Evolutionary conservation across 2,329 filamentous ascomycete species (phyloP).

Genomic region (Clathrospora elynae): DNA sequence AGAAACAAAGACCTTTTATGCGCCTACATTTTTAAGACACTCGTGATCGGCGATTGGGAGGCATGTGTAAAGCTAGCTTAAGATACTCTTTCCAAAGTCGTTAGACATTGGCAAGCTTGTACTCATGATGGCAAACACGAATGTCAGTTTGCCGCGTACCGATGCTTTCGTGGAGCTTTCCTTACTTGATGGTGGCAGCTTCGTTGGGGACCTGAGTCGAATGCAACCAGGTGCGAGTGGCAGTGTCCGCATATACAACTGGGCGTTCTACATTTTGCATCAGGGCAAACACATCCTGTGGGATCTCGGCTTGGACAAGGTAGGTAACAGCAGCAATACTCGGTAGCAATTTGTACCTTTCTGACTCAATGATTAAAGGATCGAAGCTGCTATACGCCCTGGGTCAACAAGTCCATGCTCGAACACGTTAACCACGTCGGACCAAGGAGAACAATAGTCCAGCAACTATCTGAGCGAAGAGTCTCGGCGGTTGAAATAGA

Average conservation of each 20-base stretch:
- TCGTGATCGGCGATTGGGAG: constrained; percentile 1
- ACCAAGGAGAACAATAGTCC: constrained; percentile 33
- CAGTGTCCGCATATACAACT: constrained; percentile 45
- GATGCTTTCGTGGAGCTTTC: constrained; percentile 31
- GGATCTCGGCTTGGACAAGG: constrained; percentile 42
- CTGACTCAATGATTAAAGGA: constrained; percentile 25
- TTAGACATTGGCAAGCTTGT: neutral
- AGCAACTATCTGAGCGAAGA: constrained; percentile 34
- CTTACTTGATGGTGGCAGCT: constrained; percentile 43
- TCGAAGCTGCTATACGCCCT: constrained; percentile 39
- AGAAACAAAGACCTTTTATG: neutral
- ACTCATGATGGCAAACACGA: neutral
- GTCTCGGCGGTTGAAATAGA: constrained; percentile 28
- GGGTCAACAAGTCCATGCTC: constrained; percentile 42
- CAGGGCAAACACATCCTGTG: constrained; percentile 35
- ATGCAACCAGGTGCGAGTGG: constrained; percentile 36
- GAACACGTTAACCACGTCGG: constrained; percentile 34
- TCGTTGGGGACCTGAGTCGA: constrained; percentile 34
- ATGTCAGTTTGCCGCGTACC: constrained; percentile 16
- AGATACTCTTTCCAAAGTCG: too few species aligned
- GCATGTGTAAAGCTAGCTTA: neutral
- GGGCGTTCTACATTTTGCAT: constrained; percentile 41
- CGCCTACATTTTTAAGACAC: too few species aligned
- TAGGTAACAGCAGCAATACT: constrained; percentile 13
- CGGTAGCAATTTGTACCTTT: neutral